Evolutionary conservation across 768 basidiomycete species (phyloP), one percentile per base, ranked within the genome.

Genomic region (Cystofilobasidium bisporidii): DNA sequence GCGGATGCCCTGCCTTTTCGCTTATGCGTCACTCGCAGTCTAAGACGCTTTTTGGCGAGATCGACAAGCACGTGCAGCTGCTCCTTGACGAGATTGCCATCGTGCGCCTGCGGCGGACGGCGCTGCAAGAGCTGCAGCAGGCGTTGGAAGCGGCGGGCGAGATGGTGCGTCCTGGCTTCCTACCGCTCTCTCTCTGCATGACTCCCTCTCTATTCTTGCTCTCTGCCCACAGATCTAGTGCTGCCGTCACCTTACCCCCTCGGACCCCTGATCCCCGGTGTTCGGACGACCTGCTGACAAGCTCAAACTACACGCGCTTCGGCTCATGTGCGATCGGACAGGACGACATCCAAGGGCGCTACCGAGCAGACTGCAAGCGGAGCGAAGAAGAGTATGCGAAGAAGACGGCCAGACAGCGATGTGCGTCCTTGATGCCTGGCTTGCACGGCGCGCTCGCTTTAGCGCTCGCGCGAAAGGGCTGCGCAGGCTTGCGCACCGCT

Each of bases 11-110:
- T n/a, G n/a, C n/a, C n/a, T n/a, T n/a, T n/a, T n/a, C n/a, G n/a
- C n/a, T n/a, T n/a, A n/a, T n/a, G n/a, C n/a, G n/a, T n/a, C n/a
- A n/a, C n/a, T n/a, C n/a, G n/a, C n/a, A n/a, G n/a, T n/a, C n/a
- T n/a, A n/a, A n/a, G n/a, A n/a, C n/a, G n/a, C n/a, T n/a, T 15
- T 60, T 60, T 22, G 58, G 8, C 2, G 58, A 60, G 33, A 60
- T 60, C 22, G 58, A 60, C 33, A 40, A 14, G 12, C 24, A 22
- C 22, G 15, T 38, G 26, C 32, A 41, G 41, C 32, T 38, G 20
- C 58, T 60, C 9, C 6, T 60, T 6, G 58, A 60, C 33, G 58
- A 60, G 58, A 10, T 8, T 15, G 58, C 22, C 18, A 10, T 60
- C 32, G 58, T 60, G 11, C 9, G 20, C 3, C 33, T 60, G 3